A percentile compares a stretch with the other conserved stretches of the same genome.
Evolutionary conservation across 1,139 yeast genomes (phyloP).

Genomic region (Blastobotrys apis): DNA sequence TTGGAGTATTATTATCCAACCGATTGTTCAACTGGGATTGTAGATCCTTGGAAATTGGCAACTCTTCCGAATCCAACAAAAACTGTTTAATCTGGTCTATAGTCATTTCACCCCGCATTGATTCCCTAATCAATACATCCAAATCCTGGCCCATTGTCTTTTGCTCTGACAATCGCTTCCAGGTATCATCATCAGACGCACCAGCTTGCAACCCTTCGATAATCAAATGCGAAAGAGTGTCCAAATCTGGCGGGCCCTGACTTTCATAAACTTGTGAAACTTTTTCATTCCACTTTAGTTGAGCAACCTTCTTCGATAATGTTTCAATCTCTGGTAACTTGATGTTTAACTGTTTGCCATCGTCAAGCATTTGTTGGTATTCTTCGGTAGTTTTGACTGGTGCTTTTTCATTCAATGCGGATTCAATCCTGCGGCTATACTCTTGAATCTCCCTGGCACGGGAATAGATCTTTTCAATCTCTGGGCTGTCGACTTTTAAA

Average conservation of each 20-base stretch:
- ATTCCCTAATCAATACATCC: slow-evolving; percentile 5
- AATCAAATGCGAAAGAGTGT: slow-evolving; percentile 39
- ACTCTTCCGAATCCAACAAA: not conserved
- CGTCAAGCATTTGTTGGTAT: slow-evolving; percentile 34
- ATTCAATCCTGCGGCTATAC: slow-evolving; percentile 47
- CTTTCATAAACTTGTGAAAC: slow-evolving; percentile 26
- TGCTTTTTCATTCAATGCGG: slow-evolving; percentile 23
- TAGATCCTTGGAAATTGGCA: slow-evolving; percentile 6
- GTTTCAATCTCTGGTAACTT: slow-evolving; percentile 49
- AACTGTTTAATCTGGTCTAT: slow-evolving; percentile 1
- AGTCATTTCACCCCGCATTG: not conserved
- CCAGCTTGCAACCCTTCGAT: slow-evolving; percentile 39
- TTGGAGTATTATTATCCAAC: slow-evolving; percentile 17
- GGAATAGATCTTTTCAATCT: slow-evolving; percentile 56
- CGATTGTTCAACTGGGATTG: slow-evolving; percentile 1
- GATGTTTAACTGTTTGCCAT: slow-evolving; percentile 60
- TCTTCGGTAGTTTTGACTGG: slow-evolving; percentile 26
- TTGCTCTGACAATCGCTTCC: slow-evolving; percentile 21
- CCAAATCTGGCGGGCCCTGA: slow-evolving; percentile 29
- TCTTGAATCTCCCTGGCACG: slow-evolving; percentile 51
- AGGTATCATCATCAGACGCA: slow-evolving; percentile 16
- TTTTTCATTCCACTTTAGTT: slow-evolving; percentile 48
- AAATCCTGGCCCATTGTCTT: slow-evolving; percentile 22
- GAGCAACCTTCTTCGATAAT: slow-evolving; percentile 47
- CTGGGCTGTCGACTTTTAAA: slow-evolving; percentile 52